Percentiles rank a stretch among this genome's conserved stretches.
phyloP scores from a whole-genome alignment of 768 basidiomycete genomes.

The Cystobasidium onofrii region DNA sequence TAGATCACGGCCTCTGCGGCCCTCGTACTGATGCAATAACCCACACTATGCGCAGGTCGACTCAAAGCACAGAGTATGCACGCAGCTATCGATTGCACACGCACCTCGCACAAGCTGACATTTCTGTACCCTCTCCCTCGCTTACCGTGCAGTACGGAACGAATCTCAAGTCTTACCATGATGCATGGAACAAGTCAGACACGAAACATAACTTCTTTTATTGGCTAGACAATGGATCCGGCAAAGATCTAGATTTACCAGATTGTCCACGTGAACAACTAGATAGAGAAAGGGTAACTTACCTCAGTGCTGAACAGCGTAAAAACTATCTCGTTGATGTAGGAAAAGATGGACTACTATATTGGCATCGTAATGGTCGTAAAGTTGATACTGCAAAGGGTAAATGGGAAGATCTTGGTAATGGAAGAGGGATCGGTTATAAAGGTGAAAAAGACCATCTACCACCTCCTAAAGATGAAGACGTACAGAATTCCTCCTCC shows the following conservation, averaged over 20 bases:
- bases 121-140: not conserved
- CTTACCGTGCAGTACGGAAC: constrained; percentile 32
- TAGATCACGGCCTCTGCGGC: too few species aligned
- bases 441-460: constrained; percentile 42
- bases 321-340: constrained; percentile 46
- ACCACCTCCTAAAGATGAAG: not conserved
- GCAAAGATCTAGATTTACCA: constrained; percentile 44
- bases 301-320: constrained; percentile 45
- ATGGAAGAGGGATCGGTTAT: constrained; percentile 44
- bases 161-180: constrained; percentile 36
- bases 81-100: not conserved
- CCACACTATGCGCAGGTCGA: not conserved
- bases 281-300: constrained; percentile 32
- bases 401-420: constrained; percentile 36
- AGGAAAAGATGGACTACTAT: constrained; percentile 40
- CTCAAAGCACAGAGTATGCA: constrained; percentile 22
- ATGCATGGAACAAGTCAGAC: constrained; percentile 45
- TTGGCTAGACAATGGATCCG: constrained; percentile 35
- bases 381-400: constrained; percentile 44
- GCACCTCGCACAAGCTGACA: not conserved
- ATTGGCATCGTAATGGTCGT: constrained; percentile 36
- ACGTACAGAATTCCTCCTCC: constrained; percentile 11
- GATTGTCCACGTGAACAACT: constrained; percentile 43
- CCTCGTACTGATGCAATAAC: too few species aligned
- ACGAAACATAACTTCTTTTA: constrained; percentile 47